Base-by-base conservation (phyloP, 1,139 yeast species). In the Debaryomyces coudertii region DNA sequence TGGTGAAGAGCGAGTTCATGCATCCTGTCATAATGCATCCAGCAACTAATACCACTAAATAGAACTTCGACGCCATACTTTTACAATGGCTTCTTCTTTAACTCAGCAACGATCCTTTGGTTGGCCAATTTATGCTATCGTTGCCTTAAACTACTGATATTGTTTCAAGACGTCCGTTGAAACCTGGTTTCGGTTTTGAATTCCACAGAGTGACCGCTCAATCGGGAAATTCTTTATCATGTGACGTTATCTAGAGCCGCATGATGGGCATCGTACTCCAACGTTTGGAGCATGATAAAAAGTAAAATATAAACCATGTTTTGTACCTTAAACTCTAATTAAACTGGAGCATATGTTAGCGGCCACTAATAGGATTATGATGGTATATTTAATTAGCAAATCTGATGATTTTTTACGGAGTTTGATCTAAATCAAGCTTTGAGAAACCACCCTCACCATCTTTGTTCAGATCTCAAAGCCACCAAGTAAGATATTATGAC, bases 1-100 rank as follows among this genome's bases (percentile, higher is more conserved):
- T 88, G 41, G 93, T 85, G 54, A 86, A 76, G 42, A 88, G 70
- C 9, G 95, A 85, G 68, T 87, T 87, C 83, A 67, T 45, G 89
- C 83, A 5, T 95, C 96, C 4, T 88, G 77, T 9, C 9, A 40
- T 24, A 11, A 43, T 39, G 33, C 46, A 43, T 6, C 34, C 25
- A n/a, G 12, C 36, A 7, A 42, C 45, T 15, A 42, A 16, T 14
- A 36, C 12, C 30, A 36, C 23, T 18, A 42, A 22, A 29, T 28
- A 36, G 7, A 36, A 14, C 7, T 12, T 42, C 8, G 35, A 24
- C 3, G 33, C 39, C 45, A 42, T 42, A 7, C 11, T 36, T 29
- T 5, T 24, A n/a, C 18, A 33, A 33, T 18, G n/a, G 14, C 12
- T 8, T 20, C 22, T 7, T 20, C n/a, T 12, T 18, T 2, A 18